Evolutionary conservation across 768 basidiomycete species (phyloP), one percentile per base, ranked within the genome.

Genomic region (Strobilomyces echinocephalus): DNA sequence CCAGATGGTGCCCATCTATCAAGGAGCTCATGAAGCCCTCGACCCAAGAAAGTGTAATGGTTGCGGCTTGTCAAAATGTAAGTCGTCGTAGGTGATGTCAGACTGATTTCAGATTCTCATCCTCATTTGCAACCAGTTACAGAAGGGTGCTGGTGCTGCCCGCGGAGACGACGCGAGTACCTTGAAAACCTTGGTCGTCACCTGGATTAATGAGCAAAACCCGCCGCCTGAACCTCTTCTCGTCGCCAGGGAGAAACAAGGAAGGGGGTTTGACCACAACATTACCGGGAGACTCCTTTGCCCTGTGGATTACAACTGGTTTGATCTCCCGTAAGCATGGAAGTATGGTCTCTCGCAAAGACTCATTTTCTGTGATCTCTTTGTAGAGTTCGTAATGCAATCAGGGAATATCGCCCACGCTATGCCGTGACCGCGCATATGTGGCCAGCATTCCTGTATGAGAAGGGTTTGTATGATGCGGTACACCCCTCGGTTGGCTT

Each of bases 61-160:
- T n/a, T 18, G 16, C 15, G 0, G 36, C 53, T 16, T 60, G 40
- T n/a, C 42, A 40, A 3, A 44, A 60, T 15, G 60, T 60, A 31
- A 43, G 54, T 52, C 5, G 33, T 6, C 9, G 10, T 44, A 3
- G 3, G 9, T 30, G 26, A 24, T 24, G n/a, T 24, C 24, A 24
- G 24, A 24, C 24, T 24, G 24, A 24, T 24, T 24, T 24, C 24
- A 24, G 24, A 24, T 24, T 8, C 9, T 5, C 30, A 30, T 30
- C 30, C 36, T 38, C 14, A 15, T 28, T 18, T 46, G 5, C 31
- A n/a, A 41, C 16, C 39, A 64, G 61, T 26, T 62, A n/a, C 46
- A 53, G 20, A 53, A 46, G 38, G 63, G 61, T 7, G 49, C 53
- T 1, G 54, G 62, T 42, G 24, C 41, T 1, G 61, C 61, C 2